Base-by-base conservation (phyloP, 2,329 filamentous ascomycete species). In the Orbilia blumenaviensis region DNA sequence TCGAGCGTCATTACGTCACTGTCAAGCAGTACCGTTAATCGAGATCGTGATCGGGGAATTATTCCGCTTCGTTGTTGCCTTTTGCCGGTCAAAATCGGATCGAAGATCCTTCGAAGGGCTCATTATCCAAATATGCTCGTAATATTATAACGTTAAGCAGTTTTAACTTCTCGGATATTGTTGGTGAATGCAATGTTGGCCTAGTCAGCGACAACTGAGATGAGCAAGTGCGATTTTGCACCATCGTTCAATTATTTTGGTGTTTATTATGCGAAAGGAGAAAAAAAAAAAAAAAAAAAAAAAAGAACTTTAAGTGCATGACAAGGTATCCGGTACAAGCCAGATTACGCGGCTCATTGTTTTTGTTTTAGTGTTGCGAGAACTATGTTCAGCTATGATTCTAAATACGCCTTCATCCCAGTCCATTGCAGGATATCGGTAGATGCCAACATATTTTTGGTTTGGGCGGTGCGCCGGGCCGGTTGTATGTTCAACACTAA, bases 31-130 rank as follows among this genome's bases (percentile, higher is more conserved):
- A n/a, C n/a, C n/a, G n/a, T n/a, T n/a, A n/a, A n/a, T n/a, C n/a
- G n/a, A n/a, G n/a, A n/a, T n/a, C n/a, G n/a, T 34, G 32, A 21
- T 36, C 52, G 52, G 52, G 25, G 38, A 56, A 38, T 56, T n/a
- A 18, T 32, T 36, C 29, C 29, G 32, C 2, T 18, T 23, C n/a
- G 10, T 56, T 7, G 1, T 16, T 38, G 36, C 9, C 4, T 14
- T 23, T 36, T 25, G 16, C 6, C 10, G 18, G 6, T 25, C 5
- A 25, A 10, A 34, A 3, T 14, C 16, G 23, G 21, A 2, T 48
- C 44, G 10, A n/a, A 56, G 2, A 34, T 54, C 27, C 27, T 12
- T 29, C 34, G 16, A 12, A n/a, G n/a, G n/a, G n/a, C n/a, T n/a
- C n/a, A n/a, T n/a, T 21, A 16, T 42, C 38, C 8, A 42, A 16